Base-by-base conservation (phyloP, 2,329 filamentous ascomycete species). In the Byssothecium circinans region DNA sequence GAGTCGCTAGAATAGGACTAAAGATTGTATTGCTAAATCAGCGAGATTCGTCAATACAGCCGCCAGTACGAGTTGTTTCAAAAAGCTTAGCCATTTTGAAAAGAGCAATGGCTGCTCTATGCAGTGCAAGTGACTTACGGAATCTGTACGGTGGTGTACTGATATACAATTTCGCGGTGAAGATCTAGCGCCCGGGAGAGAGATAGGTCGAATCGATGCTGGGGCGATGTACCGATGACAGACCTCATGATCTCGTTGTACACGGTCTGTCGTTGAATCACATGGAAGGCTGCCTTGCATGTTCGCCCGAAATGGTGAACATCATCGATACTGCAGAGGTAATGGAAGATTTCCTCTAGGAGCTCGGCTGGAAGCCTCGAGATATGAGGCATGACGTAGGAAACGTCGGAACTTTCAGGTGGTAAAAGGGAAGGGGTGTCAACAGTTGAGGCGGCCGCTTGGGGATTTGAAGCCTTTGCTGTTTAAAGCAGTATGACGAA, bases 321-420 rank as follows among this genome's bases (percentile, higher is more conserved):
- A 55, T 66, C 61, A 33, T 65, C 61, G 34, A 67, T 65, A 32
- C 53, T 64, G 12, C 46, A 54, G 8, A 67, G 48, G 14, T 46
- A 33, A 17, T 48, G 39, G 15, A 44, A 63, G 1, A 66, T 50
- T 8, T 50, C 23, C 15, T 58, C 45, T 8, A 65, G 47, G 0
- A 65, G 34, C 33, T 65, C 59, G 8, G 33, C 23, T 5, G 58
- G 58, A 2, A 64, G 49, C 20, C 45, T 43, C 2, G 37, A 50
- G 11, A 66, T 40, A 17, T 14, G 4, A 8, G 52, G 45, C 57
- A 57, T 61, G 11, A 14, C 27, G 10, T n/a, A 14, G 37, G 29
- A 39, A 10, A 3, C 15, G 3, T 25, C 23, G 10, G 5, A 25
- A 25, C 10, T 25, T 5, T 10, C 10, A 25, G 23, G 10, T 25